Evolutionary conservation across 2,329 filamentous ascomycete genomes (phyloP), one percentile per base, ranked within the genome.

Genomic region (Knoxdaviesia capensis): DNA sequence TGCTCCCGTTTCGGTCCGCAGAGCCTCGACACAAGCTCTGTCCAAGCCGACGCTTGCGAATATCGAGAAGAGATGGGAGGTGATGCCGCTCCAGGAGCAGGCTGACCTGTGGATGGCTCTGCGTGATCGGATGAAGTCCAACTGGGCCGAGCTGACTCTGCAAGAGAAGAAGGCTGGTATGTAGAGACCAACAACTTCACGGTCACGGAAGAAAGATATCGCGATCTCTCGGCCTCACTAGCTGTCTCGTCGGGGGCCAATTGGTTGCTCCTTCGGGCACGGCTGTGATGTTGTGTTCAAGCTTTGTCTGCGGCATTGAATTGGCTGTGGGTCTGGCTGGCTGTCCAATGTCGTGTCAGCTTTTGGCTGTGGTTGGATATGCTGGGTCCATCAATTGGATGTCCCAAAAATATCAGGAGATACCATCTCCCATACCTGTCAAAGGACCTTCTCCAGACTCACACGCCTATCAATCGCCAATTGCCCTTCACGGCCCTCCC

Each of bases 51-150:
- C 85, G 45, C 76, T 98, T 57, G 83, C 85, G 64, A 86, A 93
- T 67, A 96, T 98, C 59, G 90, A 98, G 78, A 94, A 94, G 80
- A 75, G 90, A 70, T 98, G 90, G 90, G 90, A 98, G 71, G 75
- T 70, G 49, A 87, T 96, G 83, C 87, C 88, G 46, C 85, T 90
- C 50, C 86, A 94, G 72, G 90, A 98, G 75, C 90, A 98, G 77
- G 90, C 90, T 52, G 90, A 98, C 60, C 71, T 98, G 55, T 98
- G 90, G 90, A 98, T 98, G 90, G 71, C 81, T 53, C 71, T 98
- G 63, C 77, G 90, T 64, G 90, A 98, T 68, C 81, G 90, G 59
- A 98, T 98, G 90, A 94, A 94, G 82, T 77, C 74, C 55, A 86
- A 85, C 70, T 98, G 90, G 90, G 75, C 80, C 58, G 85, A 96